These are phyloP conservation scores for Pseudocercospora vitis DNA, from an alignment of 2,329 filamentous ascomycete species.

Conservation along the genomic window DNA sequence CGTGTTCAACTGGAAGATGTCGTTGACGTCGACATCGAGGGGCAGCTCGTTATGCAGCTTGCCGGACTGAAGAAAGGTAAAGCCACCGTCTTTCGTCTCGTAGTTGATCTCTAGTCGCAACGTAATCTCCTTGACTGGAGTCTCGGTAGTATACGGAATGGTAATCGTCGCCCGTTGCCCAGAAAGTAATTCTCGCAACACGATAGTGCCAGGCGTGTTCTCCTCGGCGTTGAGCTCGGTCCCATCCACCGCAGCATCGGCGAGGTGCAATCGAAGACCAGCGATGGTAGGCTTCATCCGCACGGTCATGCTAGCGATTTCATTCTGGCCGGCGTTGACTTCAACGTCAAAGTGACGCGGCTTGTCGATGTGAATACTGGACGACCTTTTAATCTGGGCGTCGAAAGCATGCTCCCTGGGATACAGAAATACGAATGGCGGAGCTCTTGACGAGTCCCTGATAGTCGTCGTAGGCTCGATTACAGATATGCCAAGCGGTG, in stretches of 20 bases:
- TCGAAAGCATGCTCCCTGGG: constrained; percentile 69
- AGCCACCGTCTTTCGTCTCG: constrained; percentile 28
- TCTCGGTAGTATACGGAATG: constrained; percentile 82
- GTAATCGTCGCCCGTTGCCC: constrained; percentile 57
- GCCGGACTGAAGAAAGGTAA: constrained; percentile 58
- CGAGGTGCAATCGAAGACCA: constrained; percentile 58
- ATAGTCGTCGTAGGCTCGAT: constrained; percentile 34
- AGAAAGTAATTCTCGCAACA: constrained; percentile 29
- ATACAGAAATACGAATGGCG: constrained; percentile 65
- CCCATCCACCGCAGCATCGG: constrained; percentile 43
- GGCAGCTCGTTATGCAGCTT: constrained; percentile 73
- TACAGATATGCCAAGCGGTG: constrained; percentile 50
- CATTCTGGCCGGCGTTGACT: constrained; percentile 72
- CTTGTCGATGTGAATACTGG: constrained; percentile 74
- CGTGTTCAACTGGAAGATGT: constrained; percentile 80
- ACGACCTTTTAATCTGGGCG: constrained; percentile 65
- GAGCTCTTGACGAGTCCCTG: constrained; percentile 23
- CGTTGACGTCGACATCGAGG: constrained; percentile 93
- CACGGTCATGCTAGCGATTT: constrained; percentile 52
- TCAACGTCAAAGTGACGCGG: constrained; percentile 75
- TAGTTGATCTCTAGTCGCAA: constrained; percentile 61
- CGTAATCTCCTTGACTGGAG: constrained; percentile 68
- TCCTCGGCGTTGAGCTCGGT: constrained; percentile 15
- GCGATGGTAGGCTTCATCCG: constrained; percentile 60
- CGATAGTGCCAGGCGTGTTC: constrained; percentile 25